A percentile compares a stretch with the other conserved stretches of the same genome.
Conservation (phyloP, 2,329 filamentous ascomycete genomes). For the Venturia pyrina region DNA sequence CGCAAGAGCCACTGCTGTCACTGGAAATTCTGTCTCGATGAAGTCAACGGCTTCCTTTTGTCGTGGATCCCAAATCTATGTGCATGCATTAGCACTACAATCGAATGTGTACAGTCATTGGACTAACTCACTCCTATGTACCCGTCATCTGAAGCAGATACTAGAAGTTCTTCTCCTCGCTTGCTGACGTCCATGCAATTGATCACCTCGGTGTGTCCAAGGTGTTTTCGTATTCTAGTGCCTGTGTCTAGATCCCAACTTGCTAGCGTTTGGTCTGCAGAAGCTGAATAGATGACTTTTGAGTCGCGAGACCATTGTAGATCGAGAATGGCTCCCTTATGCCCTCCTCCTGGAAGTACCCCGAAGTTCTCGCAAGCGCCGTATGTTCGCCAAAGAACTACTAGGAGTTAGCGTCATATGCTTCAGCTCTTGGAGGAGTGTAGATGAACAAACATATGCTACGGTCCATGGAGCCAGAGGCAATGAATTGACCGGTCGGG, state of each 20-base stretch:
- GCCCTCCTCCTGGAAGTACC: constrained; percentile 57
- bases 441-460: constrained; percentile 58
- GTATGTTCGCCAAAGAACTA: constrained; percentile 89
- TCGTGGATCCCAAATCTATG: constrained; percentile 78
- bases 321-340: constrained; percentile 84
- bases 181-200: constrained; percentile 83
- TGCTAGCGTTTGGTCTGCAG: constrained; percentile 84
- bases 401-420: not conserved
- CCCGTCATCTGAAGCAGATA: constrained; percentile 89
- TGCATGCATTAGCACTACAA: not conserved
- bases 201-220: constrained; percentile 92
- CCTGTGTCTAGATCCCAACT: constrained; percentile 94
- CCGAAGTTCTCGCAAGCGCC: constrained; percentile 94
- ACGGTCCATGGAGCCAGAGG: constrained; percentile 91
- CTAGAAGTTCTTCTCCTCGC: constrained; percentile 78
- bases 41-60: constrained; percentile 82
- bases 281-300: constrained; percentile 80
- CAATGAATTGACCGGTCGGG: constrained; percentile 76
- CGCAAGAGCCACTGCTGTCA: constrained; percentile 83
- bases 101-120: not conserved
- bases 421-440: not conserved
- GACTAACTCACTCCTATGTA: constrained; percentile 54
- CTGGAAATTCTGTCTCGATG: constrained; percentile 81
- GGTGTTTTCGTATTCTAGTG: constrained; percentile 80
- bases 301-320: constrained; percentile 96